These are phyloP conservation scores for Wickerhamomyces sp. DNA, from an alignment of 1,139 yeast species.

Conservation along the genomic window DNA sequence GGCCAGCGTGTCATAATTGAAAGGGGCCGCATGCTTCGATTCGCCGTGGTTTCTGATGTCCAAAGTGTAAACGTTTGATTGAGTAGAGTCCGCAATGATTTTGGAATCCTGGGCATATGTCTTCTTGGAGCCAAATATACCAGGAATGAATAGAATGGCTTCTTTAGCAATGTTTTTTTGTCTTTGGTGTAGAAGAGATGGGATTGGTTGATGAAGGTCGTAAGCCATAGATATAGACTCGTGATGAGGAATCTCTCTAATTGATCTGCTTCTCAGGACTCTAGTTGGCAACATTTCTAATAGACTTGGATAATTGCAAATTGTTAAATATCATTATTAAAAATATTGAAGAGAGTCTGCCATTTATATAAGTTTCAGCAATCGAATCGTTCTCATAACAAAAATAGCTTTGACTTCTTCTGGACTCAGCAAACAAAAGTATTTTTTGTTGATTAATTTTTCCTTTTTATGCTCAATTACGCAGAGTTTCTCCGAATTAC, in stretches of 20 bases:
- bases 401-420: background rate
- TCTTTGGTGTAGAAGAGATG: conserved; percentile 18
- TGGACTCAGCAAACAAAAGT: background rate
- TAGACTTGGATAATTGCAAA: background rate
- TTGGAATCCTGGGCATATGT: conserved; percentile 38
- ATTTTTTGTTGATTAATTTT: background rate
- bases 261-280: conserved; percentile 12
- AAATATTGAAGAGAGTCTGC: background rate
- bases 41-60: conserved; percentile 51
- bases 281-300: conserved; percentile 17
- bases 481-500: background rate
- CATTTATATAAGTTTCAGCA: background rate
- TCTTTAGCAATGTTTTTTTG: conserved; percentile 18
- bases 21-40: conserved; percentile 40
- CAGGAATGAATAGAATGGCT: conserved; percentile 44
- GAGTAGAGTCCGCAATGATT: conserved; percentile 29
- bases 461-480: background rate
- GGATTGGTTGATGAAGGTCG: conserved; percentile 24
- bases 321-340: background rate
- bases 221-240: conserved; percentile 25
- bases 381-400: no score
- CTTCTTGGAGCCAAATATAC: conserved; percentile 44
- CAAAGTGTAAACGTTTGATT: conserved; percentile 35
- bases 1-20: conserved; percentile 38
- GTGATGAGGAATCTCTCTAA: conserved; percentile 22